phyloP scores from a whole-genome alignment of 2,329 filamentous ascomycete genomes.

The Ophiostoma montium region DNA sequence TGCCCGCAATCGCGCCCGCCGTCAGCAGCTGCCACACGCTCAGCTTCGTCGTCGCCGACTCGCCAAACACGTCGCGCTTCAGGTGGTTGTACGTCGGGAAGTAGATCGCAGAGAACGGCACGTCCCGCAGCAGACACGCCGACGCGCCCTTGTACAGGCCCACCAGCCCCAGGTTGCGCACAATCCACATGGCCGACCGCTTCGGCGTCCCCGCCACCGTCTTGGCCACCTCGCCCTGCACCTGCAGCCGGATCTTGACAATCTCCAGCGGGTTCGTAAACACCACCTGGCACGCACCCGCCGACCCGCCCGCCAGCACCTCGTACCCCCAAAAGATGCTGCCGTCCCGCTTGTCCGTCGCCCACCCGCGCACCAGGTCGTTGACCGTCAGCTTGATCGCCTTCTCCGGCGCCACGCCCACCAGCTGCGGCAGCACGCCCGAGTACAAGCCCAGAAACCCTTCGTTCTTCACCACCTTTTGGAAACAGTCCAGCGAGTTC shows the following conservation, averaged over 20 bases:
- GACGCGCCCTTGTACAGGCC: conserved; percentile 95
- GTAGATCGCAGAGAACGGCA: conserved; percentile 97
- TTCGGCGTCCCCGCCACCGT: conserved; percentile 67
- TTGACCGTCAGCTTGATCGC: conserved; percentile 99
- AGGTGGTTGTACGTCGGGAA: conserved; percentile 94
- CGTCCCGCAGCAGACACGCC: conserved; percentile 86
- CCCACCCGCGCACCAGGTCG: conserved; percentile 67
- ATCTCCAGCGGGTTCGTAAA: conserved; percentile 98
- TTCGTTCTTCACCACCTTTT: conserved; percentile 87
- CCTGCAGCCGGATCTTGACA: conserved; percentile 95
- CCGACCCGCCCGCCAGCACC: conserved; percentile 73
- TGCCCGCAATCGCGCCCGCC: conserved; percentile 85
- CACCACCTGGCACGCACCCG: conserved; percentile 92
- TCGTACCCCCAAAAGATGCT: conserved; percentile 59
- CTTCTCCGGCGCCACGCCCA: conserved; percentile 97
- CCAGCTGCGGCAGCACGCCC: conserved; percentile 84
- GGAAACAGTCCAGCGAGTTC: conserved; percentile 91
- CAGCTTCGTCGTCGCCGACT: conserved; percentile 73
- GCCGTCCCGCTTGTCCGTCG: conserved; percentile 55
- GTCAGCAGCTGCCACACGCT: conserved; percentile 83
- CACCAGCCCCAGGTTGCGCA: conserved; percentile 82
- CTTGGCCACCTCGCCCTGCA: conserved; percentile 92
- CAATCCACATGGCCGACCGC: conserved; percentile 94
- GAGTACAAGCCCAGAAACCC: conserved; percentile 84
- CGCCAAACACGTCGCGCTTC: conserved; percentile 88